Conservation (phyloP, 2,329 filamentous ascomycete genomes). For the Trichophyton simii region DNA sequence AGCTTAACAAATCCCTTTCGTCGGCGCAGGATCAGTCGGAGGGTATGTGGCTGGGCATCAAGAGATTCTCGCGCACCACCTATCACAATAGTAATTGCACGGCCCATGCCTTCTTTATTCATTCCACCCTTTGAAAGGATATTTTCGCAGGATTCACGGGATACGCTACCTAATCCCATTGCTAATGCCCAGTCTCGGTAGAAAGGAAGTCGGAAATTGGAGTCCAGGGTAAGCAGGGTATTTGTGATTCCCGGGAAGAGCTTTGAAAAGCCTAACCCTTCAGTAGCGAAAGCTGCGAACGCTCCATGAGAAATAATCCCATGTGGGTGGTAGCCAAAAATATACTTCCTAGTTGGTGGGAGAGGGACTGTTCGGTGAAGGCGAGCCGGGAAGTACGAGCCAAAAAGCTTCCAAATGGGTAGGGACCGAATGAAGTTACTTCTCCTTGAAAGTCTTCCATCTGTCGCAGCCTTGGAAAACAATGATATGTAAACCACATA, state of each 20-base stretch:
- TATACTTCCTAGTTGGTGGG: constrained; percentile 74
- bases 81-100: constrained; percentile 91
- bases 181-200: constrained; percentile 90
- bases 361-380: constrained; percentile 76
- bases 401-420: constrained; percentile 76
- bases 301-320: constrained; percentile 97
- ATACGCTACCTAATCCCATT: constrained; percentile 79
- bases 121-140: constrained; percentile 65
- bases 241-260: constrained; percentile 94
- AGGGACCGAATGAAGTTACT: constrained; percentile 61
- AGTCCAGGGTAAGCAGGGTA: constrained; percentile 82
- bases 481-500: constrained; percentile 71
- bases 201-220: constrained; percentile 85
- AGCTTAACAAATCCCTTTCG: constrained; percentile 92
- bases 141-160: constrained; percentile 83
- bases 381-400: constrained; percentile 78
- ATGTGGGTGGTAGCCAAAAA: constrained; percentile 94
- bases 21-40: constrained; percentile 66
- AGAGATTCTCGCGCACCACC: constrained; percentile 87
- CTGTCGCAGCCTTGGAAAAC: constrained; percentile 62
- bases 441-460: constrained; percentile 62
- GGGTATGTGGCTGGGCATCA: constrained; percentile 64
- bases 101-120: constrained; percentile 73
- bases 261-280: constrained; percentile 72
- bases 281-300: constrained; percentile 80